A percentile compares a stretch with the other conserved stretches of the same genome.
Evolutionary conservation across 352 stramenopile genomes (phyloP).

Genomic region (Bremia lactucae): DNA sequence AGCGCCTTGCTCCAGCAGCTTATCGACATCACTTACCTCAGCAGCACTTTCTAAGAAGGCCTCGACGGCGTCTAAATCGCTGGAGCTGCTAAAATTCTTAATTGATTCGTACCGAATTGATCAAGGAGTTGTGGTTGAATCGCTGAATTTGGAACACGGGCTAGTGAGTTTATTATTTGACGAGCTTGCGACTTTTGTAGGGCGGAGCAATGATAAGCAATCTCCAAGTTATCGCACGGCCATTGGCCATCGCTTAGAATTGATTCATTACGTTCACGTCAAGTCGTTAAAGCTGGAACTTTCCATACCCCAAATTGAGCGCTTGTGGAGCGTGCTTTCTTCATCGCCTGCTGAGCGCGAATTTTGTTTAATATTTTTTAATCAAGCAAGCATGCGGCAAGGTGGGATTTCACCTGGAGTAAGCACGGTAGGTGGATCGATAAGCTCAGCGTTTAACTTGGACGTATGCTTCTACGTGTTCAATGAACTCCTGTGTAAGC

Average conservation of each 20-base stretch:
- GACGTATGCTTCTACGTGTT: constrained; percentile 79
- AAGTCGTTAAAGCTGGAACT: constrained; percentile 72
- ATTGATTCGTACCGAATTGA: constrained; percentile 76
- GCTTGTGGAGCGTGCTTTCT: constrained; percentile 67
- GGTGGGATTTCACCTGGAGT: constrained; percentile 10
- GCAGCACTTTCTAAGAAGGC: constrained; percentile 23
- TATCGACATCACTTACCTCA: constrained; percentile 6
- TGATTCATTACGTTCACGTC: constrained; percentile 81
- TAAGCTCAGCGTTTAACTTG: constrained; percentile 64
- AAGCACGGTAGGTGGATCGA: constrained; percentile 21
- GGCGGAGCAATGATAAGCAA: constrained; percentile 39
- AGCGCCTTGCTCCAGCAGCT: constrained; percentile 10
- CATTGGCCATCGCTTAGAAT: constrained; percentile 72
- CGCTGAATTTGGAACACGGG: constrained; percentile 58
- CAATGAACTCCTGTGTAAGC: constrained; percentile 67
- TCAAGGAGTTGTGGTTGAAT: constrained; percentile 53
- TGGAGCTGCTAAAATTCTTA: constrained; percentile 81
- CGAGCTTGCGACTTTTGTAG: constrained; percentile 72
- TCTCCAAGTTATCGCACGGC: constrained; percentile 48
- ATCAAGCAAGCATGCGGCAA: constrained; percentile 58
- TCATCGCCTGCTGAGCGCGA: constrained; percentile 63
- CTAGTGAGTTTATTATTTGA: constrained; percentile 76
- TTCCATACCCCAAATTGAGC: constrained; percentile 60
- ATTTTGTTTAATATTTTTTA: constrained; percentile 79
- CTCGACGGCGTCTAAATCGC: constrained; percentile 46